Evolutionary conservation across 164 flowering plant genomes (phyloP), one percentile per base, ranked within the genome.

Genomic region (Houttuynia cordata): DNA sequence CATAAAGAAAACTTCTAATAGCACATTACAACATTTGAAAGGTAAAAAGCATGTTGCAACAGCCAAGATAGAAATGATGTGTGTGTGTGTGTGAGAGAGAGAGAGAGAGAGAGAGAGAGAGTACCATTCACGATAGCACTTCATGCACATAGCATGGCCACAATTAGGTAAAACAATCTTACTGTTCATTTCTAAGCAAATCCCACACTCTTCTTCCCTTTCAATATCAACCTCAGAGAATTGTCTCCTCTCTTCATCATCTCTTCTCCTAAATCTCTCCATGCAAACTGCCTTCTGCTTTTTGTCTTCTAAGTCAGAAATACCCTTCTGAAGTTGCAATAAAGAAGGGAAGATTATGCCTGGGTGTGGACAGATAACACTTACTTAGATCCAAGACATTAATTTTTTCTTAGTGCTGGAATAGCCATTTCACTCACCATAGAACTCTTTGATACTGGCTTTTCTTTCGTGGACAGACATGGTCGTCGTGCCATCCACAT

Each of bases 161-260:
- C 96, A 88, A 68, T 77, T 81, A 24, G 96, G 98, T 72, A 91
- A 64, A 21, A 88, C 95, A 59, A 87, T 75, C 73, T 87, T 91
- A 61, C 82, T 79, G 62, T 82, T 85, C 73, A 75, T 68, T 80
- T 91, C 98, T 95, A 91, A 83, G 83, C 96, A 91, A 61, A 91
- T 91, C 54, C 96, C 98, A 78, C 96, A 91, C 68, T 91, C 98
- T 56, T 88, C 95, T 71, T 91, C 98, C 66, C 95, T 79, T 80
- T 91, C 96, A 64, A 70, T 56, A 37, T 91, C 98, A 9, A 74
- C 58, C 56, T 83, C 90, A 8, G 88, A 78, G 64, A 51, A 71
- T 18, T 64, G 73, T 53, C 68, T 66, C 18, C 61, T 49, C 17
- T 83, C 91, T 41, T 79, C 83, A 17, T 81, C 84, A 24, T 83